Conservation (phyloP, 2,329 filamentous ascomycete genomes). For the Aspergillus floridensis region DNA sequence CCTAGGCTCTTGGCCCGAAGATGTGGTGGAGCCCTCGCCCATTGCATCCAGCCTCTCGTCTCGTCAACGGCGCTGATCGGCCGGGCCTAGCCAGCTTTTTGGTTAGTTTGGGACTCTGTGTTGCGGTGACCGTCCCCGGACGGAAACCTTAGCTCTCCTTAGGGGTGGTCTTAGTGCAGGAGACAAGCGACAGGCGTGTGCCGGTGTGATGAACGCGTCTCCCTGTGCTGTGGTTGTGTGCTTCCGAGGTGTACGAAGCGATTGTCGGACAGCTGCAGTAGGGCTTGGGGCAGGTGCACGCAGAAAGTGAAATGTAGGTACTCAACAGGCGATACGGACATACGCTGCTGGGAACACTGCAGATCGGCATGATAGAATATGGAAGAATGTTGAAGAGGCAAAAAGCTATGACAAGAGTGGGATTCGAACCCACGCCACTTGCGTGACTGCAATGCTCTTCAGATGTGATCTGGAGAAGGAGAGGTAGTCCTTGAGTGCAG, state of each 20-base stretch:
- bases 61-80: slow-evolving; percentile 15
- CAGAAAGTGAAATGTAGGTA: too few species aligned
- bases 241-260: too few species aligned
- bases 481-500: background rate
- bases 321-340: too few species aligned
- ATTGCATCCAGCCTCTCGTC: slow-evolving; percentile 9
- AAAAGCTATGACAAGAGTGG: background rate
- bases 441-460: background rate
- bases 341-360: too few species aligned
- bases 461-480: background rate
- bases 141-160: slow-evolving; percentile 3
- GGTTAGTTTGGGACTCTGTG: background rate
- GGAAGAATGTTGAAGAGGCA: background rate
- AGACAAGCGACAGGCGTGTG: too few species aligned
- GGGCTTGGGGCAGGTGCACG: too few species aligned
- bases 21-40: slow-evolving; percentile 11
- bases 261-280: too few species aligned
- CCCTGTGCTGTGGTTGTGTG: too few species aligned
- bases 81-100: background rate
- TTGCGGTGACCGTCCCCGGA: background rate
- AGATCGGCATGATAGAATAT: too few species aligned
- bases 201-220: too few species aligned
- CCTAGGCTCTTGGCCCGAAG: slow-evolving; percentile 10
- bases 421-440: background rate
- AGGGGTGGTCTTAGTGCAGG: background rate